Conservation (phyloP, 1,139 yeast species). For the Pichia sp. region DNA sequence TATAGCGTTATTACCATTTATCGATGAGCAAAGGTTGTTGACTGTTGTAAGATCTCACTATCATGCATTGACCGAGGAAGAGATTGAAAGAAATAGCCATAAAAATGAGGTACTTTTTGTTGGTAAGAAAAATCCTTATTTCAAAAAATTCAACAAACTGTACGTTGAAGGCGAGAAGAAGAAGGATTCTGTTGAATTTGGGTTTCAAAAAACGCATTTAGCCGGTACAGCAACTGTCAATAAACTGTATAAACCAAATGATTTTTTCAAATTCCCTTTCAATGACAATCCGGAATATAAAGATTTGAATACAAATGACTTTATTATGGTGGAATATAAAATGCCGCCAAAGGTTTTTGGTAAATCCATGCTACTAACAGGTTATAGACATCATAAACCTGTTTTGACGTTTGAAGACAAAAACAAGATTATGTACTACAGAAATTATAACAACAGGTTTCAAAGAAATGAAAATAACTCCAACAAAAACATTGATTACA, state of each 20-base stretch:
- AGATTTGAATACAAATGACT: constrained; percentile 48
- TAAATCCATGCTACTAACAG: constrained; percentile 81
- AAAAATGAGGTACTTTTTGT: constrained; percentile 55
- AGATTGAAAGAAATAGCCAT: constrained; percentile 58
- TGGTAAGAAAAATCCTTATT: constrained; percentile 48
- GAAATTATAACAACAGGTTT: constrained; percentile 18
- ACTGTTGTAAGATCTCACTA: constrained; percentile 61
- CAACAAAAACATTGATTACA: constrained; percentile 28
- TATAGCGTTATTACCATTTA: constrained; percentile 81
- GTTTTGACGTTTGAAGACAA: constrained; percentile 64
- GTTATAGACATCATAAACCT: constrained; percentile 55
- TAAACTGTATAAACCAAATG: constrained; percentile 38
- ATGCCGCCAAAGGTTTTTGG: constrained; percentile 52
- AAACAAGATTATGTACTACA: constrained; percentile 36
- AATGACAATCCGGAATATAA: constrained; percentile 39
- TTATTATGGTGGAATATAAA: constrained; percentile 48
- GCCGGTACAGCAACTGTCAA: constrained; percentile 54
- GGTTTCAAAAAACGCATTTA: constrained; percentile 45
- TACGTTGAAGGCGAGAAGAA: constrained; percentile 15
- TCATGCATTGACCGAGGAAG: constrained; percentile 56
- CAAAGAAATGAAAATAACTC: constrained; percentile 18
- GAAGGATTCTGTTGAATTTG: constrained; percentile 30
- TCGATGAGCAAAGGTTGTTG: constrained; percentile 71
- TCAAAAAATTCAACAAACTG: constrained; percentile 31
- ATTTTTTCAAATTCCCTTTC: constrained; percentile 51